Base-by-base conservation (phyloP, 495 filamentous ascomycete genomes). In the Lentithecium fluviatile region DNA sequence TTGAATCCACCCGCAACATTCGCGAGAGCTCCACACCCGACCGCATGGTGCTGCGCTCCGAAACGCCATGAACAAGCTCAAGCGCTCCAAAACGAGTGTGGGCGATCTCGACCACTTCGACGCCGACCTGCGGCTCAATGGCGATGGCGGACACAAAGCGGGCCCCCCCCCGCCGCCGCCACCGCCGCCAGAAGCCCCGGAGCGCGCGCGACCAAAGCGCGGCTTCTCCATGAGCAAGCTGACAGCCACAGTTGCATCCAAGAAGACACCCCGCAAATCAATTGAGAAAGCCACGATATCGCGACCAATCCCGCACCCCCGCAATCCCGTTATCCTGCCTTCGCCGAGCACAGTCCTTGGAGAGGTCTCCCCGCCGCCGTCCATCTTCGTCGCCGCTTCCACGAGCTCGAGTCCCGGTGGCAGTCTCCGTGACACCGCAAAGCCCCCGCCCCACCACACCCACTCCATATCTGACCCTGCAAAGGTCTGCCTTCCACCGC, bases 211-310 rank as follows among this genome's bases (percentile, higher is more conserved):
- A 7, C 17, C 55, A 11, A 62, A 55, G 45, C 51, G 59, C 3
- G 52, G 21, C 11, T 56, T 62, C 17, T 56, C 59, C 0, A 50
- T 62, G 3, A 19, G 23, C 17, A 62, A 19, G 24, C 52, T 62
- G 36, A 62, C 59, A 32, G 19, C 20, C 2, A 11, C 42, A 62
- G 59, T 38, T 12, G 17, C 1, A 13, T 56, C 20, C 42, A 60
- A 52, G 48, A 32, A 17, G 15, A 25, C 56, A 13, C 25, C 37
- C 6, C 19, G 26, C 26, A n/a, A 25, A 6, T 45, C 47, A 2
- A 52, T 56, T 20, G 29, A 51, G 11, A 46, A 56, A 42, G 15
- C 12, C 42, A 8, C 36, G 24, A 57, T 63, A n/a, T 63, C 52
- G 17, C 17, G 34, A 13, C 60, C 60, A 5, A 56, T 56, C 34